These are phyloP conservation scores for Xylariaceae sp. DNA, from an alignment of 2,329 filamentous ascomycete species.

Conservation along the genomic window DNA sequence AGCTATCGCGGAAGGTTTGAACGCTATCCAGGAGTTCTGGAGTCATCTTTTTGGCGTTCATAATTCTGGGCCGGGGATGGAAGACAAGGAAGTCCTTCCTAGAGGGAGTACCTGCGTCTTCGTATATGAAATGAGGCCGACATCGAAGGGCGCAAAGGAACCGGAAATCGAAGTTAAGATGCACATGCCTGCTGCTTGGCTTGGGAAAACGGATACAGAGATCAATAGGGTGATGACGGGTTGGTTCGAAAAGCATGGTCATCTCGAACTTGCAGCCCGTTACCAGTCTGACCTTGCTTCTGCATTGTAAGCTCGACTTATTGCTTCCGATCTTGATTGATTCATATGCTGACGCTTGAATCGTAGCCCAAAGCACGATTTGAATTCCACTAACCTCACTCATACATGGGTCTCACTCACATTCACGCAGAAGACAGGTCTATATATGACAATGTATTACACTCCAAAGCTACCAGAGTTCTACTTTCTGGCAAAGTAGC, in stretches of 20 bases:
- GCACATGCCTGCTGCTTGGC: constrained; percentile 4
- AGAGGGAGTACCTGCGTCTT: not conserved
- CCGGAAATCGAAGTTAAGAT: constrained; percentile 15
- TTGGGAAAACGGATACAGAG: constrained; percentile 7
- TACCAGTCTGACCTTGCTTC: constrained; percentile 8
- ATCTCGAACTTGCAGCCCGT: constrained; percentile 4
- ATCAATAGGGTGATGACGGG: constrained; percentile 1
- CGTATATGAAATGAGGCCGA: constrained; percentile 5
- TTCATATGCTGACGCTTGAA: too few relatives aligned
- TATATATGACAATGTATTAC: constrained; percentile 19
- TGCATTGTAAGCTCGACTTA: constrained; percentile 7
- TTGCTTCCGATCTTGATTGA: too few relatives aligned
- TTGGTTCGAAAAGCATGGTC: constrained; percentile 12
- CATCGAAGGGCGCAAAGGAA: not conserved
- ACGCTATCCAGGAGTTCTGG: constrained; percentile 3
- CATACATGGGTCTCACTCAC: constrained; percentile 16
- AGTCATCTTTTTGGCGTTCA: constrained; percentile 1
- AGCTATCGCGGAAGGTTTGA: not conserved
- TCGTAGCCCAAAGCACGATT: constrained; percentile 9
- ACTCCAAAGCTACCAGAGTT: constrained; percentile 9
- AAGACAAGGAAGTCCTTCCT: not conserved
- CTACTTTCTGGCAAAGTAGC: not conserved
- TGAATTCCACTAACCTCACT: not conserved
- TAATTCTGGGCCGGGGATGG: not conserved
- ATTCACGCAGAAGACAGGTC: constrained; percentile 7